Conservation (phyloP, 2,329 filamentous ascomycete genomes). For the Colletotrichum horii region DNA sequence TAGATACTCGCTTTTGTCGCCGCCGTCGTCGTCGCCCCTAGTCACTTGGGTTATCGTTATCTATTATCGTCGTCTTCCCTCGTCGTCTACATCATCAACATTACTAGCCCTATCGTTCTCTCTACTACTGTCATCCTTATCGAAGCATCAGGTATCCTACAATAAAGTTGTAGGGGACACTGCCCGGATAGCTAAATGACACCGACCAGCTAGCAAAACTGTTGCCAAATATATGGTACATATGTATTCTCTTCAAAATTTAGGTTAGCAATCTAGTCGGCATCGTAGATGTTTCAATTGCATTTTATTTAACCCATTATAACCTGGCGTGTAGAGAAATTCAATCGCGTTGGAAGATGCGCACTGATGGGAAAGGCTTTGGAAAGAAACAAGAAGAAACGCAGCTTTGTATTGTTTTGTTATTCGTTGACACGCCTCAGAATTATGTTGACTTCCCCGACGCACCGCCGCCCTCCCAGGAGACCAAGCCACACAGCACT, state of each 20-base stretch:
- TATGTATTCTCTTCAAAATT: neutral
- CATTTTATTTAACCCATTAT: neutral
- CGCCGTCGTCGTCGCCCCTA: neutral
- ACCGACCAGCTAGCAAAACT: neutral
- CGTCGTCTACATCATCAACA: neutral
- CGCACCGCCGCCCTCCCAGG: neutral
- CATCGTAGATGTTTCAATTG: neutral
- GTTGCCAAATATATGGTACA: neutral
- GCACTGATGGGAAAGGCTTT: neutral
- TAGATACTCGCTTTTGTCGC: neutral
- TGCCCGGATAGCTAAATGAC: too few relatives aligned
- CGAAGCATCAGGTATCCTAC: neutral
- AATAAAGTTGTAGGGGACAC: too few relatives aligned
- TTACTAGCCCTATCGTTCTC: neutral
- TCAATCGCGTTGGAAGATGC: neutral
- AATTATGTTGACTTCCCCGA: neutral
- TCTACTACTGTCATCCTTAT: neutral
- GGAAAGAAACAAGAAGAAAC: neutral
- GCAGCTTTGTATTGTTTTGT: neutral
- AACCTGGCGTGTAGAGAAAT: neutral
- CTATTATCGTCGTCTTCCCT: too few relatives aligned
- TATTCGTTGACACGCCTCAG: neutral
- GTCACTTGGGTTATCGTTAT: too few relatives aligned
- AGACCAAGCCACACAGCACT: neutral
- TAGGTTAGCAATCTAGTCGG: neutral